Base-by-base conservation (phyloP, 345 rosid species). In the Salix caprea region DNA sequence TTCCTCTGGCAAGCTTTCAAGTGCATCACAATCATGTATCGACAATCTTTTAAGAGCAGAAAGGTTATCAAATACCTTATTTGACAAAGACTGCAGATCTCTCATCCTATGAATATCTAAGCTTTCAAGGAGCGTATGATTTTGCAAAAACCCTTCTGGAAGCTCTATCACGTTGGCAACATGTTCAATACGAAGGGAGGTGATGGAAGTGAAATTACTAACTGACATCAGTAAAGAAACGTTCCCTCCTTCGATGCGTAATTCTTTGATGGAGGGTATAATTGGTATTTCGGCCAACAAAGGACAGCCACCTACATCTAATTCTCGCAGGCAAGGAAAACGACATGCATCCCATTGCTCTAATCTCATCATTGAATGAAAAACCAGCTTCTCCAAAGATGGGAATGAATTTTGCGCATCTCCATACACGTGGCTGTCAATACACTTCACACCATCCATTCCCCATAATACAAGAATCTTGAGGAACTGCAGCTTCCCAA, bases 1-100 rank as follows among this genome's bases (percentile, higher is more conserved):
- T 18, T 74, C 74, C 16, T 50, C n/a, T 5, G 82, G 65, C 74
- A 79, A 60, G 66, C 37, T 36, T 42, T 42, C 70, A 2, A 79
- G 21, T 44, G 54, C 64, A 40, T 32, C 0, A 21, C 72, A 73
- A 1, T 1, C 0, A 0, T 0, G 0, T 13, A 79, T 64, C 0
- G 0, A 0, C 65, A 79, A 69, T 1, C 0, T 0, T n/a, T 21
- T 73, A 1, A 79, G 73, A 24, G 74, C 4, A 21, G 69, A 4
- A 11, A 69, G 77, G 30, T 73, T 75, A 28, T 73, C 64, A 4
- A 50, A 50, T 13, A 73, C 26, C 19, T 72, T 44, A 11, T 61
- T 19, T 32, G 83, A 66, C 26, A 76, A 40, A 18, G 69, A 70
- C 30, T 40, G 23, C 7, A 75, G 54, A 9, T 54, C 52, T 7